Percentiles rank a stretch among this genome's conserved stretches.
phyloP scores from a whole-genome alignment of 306 rosid species.

The Cucumis cinereus region DNA sequence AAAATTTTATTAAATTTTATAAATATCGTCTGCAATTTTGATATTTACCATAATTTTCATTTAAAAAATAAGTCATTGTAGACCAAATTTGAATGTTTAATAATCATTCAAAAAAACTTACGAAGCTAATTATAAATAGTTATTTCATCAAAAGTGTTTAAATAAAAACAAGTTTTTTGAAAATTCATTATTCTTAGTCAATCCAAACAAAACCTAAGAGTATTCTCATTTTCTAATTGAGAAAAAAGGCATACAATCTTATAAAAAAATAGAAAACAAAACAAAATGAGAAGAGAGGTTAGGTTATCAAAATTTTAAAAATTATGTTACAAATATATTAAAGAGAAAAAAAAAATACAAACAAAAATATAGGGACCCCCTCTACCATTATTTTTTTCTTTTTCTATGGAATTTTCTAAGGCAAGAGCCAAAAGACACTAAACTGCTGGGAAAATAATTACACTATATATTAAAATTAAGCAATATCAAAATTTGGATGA shows the following conservation, averaged over 20 bases:
- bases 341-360: not conserved
- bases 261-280: not conserved
- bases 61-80: no score
- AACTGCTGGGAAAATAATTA: not conserved
- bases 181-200: no score
- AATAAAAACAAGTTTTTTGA: no score
- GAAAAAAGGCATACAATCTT: not conserved
- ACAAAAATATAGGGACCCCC: not conserved
- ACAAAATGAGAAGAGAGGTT: not conserved
- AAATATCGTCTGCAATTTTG: no score
- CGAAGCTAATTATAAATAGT: no score
- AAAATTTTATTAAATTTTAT: no score
- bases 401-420: not conserved
- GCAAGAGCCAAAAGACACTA: not conserved
- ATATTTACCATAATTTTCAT: no score
- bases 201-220: not conserved
- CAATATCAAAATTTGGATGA: not conserved
- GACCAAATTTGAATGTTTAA: no score
- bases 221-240: not conserved
- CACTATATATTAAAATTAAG: not conserved
- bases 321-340: not conserved
- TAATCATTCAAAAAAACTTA: no score
- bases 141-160: no score
- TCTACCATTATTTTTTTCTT: not conserved
- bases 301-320: not conserved